Percentiles rank a stretch among this genome's conserved stretches.
These are phyloP conservation scores for Elaeis oleifera DNA, from an alignment of 202 grass and related monocot genomes.

Conservation along the genomic window DNA sequence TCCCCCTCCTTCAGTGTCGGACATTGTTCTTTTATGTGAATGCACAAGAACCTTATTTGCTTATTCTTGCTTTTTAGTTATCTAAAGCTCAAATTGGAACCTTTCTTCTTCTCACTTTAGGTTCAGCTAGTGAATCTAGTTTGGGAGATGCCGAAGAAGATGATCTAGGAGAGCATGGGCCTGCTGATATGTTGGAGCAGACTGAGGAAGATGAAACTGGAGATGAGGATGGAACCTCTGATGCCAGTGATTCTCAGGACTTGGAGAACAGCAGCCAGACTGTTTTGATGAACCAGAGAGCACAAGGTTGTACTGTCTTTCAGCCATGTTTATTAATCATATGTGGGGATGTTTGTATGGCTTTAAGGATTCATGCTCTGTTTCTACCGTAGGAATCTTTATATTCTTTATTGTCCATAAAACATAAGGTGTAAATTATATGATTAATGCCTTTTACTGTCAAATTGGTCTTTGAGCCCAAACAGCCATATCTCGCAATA, in stretches of 20 bases:
- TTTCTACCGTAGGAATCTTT: not conserved
- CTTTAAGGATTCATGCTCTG: not conserved
- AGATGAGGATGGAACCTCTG: slow-evolving; percentile 16
- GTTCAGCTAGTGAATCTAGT: slow-evolving; percentile 29
- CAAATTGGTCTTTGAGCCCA: too few relatives aligned
- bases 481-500: too few relatives aligned
- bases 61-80: not conserved
- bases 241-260: slow-evolving; percentile 15
- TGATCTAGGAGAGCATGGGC: slow-evolving; percentile 10
- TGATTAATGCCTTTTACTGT: too few relatives aligned
- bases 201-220: slow-evolving; percentile 21
- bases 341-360: slow-evolving; percentile 2
- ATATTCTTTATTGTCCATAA: too few relatives aligned
- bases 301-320: slow-evolving; percentile 42
- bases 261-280: slow-evolving; percentile 8
- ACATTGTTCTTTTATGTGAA: too few relatives aligned
- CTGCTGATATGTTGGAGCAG: slow-evolving; percentile 2
- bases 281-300: slow-evolving; percentile 21
- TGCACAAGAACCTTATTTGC: not conserved
- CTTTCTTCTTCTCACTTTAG: not conserved
- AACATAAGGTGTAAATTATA: too few relatives aligned
- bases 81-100: not conserved
- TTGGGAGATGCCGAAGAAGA: slow-evolving; percentile 15
- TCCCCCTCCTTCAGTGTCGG: too few relatives aligned
- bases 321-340: not conserved